Conservation (phyloP, 805 yeast species). For the Kurtzmaniella fragi region DNA sequence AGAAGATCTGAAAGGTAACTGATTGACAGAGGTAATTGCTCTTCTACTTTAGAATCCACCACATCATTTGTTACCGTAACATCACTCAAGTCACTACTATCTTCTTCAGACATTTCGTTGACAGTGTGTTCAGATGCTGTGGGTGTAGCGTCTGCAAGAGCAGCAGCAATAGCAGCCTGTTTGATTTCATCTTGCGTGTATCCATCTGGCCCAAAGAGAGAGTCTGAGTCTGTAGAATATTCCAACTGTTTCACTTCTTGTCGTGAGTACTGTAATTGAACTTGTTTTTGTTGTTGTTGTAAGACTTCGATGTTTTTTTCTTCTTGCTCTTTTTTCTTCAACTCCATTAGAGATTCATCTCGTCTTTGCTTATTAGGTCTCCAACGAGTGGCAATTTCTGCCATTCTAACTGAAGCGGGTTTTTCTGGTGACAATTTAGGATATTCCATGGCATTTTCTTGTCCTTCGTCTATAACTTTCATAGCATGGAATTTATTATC, state of each 20-base stretch:
- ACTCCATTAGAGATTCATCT: neutral
- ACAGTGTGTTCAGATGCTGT: neutral
- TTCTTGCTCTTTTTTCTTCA: constrained; percentile 27
- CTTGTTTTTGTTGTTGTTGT: too few species aligned
- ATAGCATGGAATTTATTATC: constrained; percentile 10
- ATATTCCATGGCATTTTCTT: neutral
- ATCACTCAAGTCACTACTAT: constrained; percentile 2
- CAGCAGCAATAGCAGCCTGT: too few species aligned
- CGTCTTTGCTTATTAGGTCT: constrained; percentile 4
- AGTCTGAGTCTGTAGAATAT: too few species aligned
- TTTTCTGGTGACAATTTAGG: constrained; percentile 3
- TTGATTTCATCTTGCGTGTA: too few species aligned
- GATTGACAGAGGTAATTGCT: constrained; percentile 21
- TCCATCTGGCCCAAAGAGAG: too few species aligned
- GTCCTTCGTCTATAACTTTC: neutral
- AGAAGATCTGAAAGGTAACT: constrained; percentile 28
- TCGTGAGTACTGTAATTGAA: constrained; percentile 2
- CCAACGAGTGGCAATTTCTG: constrained; percentile 1
- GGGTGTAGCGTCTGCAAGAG: too few species aligned
- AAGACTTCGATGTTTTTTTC: too few species aligned
- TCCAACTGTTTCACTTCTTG: too few species aligned
- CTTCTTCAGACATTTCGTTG: neutral
- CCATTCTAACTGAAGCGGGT: constrained; percentile 3
- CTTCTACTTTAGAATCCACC: too few species aligned
- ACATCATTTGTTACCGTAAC: too few species aligned